These are phyloP conservation scores for Xylaria sp. DNA, from an alignment of 2,329 filamentous ascomycete species.

Conservation along the genomic window DNA sequence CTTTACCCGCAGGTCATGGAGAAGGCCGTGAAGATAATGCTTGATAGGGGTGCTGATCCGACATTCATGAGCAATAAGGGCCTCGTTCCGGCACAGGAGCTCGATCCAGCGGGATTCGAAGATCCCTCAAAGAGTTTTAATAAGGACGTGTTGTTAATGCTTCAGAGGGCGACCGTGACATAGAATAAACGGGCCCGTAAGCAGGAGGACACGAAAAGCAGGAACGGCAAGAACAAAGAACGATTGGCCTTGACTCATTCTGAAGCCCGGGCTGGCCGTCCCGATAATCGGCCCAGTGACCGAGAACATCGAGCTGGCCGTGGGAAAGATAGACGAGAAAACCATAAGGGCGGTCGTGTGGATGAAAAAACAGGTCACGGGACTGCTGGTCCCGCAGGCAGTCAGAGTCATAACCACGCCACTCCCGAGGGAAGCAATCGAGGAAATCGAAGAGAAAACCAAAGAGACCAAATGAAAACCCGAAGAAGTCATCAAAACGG, in stretches of 20 bases:
- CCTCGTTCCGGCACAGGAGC: background rate
- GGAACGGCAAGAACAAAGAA: background rate
- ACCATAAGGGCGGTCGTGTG: background rate
- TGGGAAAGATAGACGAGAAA: background rate
- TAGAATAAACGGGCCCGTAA: background rate
- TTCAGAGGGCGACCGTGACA: background rate
- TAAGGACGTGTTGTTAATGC: background rate
- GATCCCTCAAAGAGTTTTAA: background rate
- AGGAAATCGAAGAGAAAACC: background rate
- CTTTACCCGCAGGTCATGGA: constrained; percentile 8
- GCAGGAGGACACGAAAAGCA: background rate
- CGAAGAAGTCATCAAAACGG: background rate
- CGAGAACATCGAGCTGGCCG: background rate
- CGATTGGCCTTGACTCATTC: background rate
- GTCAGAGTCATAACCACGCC: background rate
- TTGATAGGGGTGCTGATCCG: constrained; percentile 23
- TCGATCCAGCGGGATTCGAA: background rate
- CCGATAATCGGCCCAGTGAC: background rate
- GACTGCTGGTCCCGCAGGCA: background rate
- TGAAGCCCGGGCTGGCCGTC: background rate
- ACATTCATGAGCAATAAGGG: background rate
- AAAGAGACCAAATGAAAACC: background rate
- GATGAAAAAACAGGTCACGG: background rate
- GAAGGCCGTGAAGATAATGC: constrained; percentile 21
- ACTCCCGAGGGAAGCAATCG: background rate